Conservation (phyloP, 495 filamentous ascomycete genomes). For the Lichina pygmaea region DNA sequence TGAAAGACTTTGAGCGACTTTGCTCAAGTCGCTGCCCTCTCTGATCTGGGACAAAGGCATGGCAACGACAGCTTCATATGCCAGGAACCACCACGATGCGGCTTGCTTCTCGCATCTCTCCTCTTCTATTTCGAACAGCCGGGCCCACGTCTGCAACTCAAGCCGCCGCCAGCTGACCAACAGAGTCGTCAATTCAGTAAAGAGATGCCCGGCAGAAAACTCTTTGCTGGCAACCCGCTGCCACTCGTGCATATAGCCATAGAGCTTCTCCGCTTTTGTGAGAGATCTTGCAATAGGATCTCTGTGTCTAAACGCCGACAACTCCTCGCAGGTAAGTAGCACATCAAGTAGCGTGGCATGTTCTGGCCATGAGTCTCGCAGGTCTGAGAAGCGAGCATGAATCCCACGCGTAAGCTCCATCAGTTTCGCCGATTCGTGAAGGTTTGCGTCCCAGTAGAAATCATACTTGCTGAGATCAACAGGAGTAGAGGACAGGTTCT, state of each 20-base stretch:
- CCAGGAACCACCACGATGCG: slow-evolving; percentile 86
- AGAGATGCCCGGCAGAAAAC: slow-evolving; percentile 38
- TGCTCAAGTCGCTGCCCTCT: slow-evolving; percentile 24
- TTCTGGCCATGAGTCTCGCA: slow-evolving; percentile 44
- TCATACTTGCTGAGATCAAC: slow-evolving; percentile 30
- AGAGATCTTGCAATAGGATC: slow-evolving; percentile 71
- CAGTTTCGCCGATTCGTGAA: slow-evolving; percentile 43
- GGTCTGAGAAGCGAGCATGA: slow-evolving; percentile 37
- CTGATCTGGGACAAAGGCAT: slow-evolving; percentile 37
- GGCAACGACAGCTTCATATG: slow-evolving; percentile 65
- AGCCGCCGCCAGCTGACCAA: slow-evolving; percentile 72
- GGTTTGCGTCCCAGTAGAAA: slow-evolving; percentile 66
- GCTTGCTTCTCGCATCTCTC: slow-evolving; percentile 48
- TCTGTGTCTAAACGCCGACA: slow-evolving; percentile 46
- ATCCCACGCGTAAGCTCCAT: slow-evolving; percentile 35
- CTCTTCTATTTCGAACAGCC: slow-evolving; percentile 63
- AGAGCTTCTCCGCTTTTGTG: slow-evolving; percentile 58
- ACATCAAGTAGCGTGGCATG: slow-evolving; percentile 55
- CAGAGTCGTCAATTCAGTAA: slow-evolving; percentile 44
- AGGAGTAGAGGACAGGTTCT: slow-evolving; percentile 3
- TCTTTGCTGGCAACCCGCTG: slow-evolving; percentile 64
- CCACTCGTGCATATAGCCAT: slow-evolving; percentile 71
- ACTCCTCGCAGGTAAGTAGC: slow-evolving; percentile 38
- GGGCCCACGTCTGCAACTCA: slow-evolving; percentile 77
- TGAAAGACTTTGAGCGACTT: slow-evolving; percentile 39